Base-by-base conservation (phyloP, 1,284 basidiomycete species). In the Volvariella volvacea region DNA sequence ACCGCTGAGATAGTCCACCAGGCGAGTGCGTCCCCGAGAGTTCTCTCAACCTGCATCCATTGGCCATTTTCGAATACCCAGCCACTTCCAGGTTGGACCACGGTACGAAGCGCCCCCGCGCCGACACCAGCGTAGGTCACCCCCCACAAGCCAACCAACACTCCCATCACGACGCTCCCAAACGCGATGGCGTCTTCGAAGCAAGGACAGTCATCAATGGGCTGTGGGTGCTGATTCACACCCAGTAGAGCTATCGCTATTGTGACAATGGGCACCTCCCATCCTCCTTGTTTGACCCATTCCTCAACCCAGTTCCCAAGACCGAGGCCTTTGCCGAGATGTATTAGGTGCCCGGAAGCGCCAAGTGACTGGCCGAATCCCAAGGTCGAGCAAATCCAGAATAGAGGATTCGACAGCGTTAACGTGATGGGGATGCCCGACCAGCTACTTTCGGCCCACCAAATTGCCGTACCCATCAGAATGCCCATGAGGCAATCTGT, bases 101-200 rank as follows among this genome's bases (percentile, higher is more conserved):
- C 49, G 1, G 52, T 50, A 32, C 52, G 55, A 50, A 31, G 55
- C 20, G 57, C 45, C 14, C 53, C 55, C n/a, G 48, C 36, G 31
- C 53, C 59, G 41, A 53, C 45, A 39, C 55, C 52, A 25, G 66
- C 70, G 38, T 67, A 62, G 16, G 63, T 59, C 52, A 62, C 55
- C 2, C 55, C 64, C 83, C 89, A 92, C 42, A 78, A 70, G 0
- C 80, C 81, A 1, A 93, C 59, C 16, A 80, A 68, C n/a, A 76
- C 69, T 15, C 95, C 95, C 43, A 89, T 71, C 12, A 90, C 74
- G 36, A 94, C 92, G 9, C 89, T 85, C 17, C 91, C 67, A 54
- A 95, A 89, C 0, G 95, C 93, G 44, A 97, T 95, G 3, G 93
- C 91, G 57, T 99, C 95, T 62, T 98, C 95, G 62, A 97, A 99